phyloP scores from a whole-genome alignment of 2,329 filamentous ascomycete genomes.

The Aureobasidium sp. region DNA sequence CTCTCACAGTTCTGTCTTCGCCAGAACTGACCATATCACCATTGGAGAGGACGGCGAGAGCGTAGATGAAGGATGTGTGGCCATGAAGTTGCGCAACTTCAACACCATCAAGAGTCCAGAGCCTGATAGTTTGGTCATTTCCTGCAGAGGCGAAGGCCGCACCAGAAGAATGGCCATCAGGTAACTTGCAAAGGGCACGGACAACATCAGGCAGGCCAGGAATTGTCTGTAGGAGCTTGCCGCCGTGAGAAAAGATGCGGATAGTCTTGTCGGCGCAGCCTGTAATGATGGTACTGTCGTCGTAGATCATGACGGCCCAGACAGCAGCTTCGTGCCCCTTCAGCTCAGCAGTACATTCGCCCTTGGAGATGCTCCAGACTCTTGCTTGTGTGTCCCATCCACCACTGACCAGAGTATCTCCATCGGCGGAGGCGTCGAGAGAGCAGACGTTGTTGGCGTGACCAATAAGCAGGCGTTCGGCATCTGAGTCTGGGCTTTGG shows the following conservation, averaged over 20 bases:
- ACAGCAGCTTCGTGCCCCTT: slow-evolving; percentile 74
- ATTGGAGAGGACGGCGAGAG: slow-evolving; percentile 66
- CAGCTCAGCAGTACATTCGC: slow-evolving; percentile 68
- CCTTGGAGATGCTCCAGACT: slow-evolving; percentile 78
- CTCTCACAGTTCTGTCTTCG: slow-evolving; percentile 84
- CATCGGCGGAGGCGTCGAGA: slow-evolving; percentile 68
- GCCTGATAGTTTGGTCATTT: slow-evolving; percentile 80
- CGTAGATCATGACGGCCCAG: slow-evolving; percentile 84
- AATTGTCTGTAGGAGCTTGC: slow-evolving; percentile 57
- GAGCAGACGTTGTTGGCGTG: slow-evolving; percentile 85
- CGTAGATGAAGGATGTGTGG: slow-evolving; percentile 94
- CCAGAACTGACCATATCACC: slow-evolving; percentile 87
- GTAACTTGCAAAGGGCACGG: slow-evolving; percentile 79
- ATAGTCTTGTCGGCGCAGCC: slow-evolving; percentile 80
- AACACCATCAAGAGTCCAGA: slow-evolving; percentile 78
- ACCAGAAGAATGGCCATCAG: slow-evolving; percentile 65
- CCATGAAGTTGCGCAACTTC: slow-evolving; percentile 72
- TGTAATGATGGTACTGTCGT: slow-evolving; percentile 73
- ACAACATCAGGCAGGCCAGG: slow-evolving; percentile 75
- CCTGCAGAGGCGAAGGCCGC: slow-evolving; percentile 92
- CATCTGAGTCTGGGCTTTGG: slow-evolving; percentile 62
- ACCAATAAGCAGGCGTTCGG: slow-evolving; percentile 78
- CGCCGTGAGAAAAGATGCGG: slow-evolving; percentile 65
- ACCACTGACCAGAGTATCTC: slow-evolving; percentile 74
- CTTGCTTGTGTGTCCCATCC: slow-evolving; percentile 89